Percentiles rank a stretch among this genome's conserved stretches.
These are phyloP conservation scores for Naegleria lovaniensis DNA, from an alignment of 208 protist genomes.

Conservation along the genomic window DNA sequence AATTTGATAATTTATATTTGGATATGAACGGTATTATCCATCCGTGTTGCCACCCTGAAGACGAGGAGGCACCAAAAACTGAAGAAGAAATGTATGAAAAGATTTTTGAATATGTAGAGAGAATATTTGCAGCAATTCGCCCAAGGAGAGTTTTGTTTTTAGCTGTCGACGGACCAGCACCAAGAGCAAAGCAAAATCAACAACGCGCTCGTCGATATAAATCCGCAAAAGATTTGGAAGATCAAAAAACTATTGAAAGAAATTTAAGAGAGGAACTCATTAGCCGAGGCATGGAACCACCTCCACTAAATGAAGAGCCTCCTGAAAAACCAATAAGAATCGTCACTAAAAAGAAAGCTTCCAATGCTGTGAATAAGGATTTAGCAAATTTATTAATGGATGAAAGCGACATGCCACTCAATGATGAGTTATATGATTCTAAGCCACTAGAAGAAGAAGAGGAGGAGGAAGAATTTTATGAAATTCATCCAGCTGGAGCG, in stretches of 20 bases:
- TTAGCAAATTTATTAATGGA: slow-evolving; percentile 47
- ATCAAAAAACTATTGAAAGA: slow-evolving; percentile 20
- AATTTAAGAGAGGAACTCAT: slow-evolving; percentile 23
- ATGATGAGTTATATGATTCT: slow-evolving; percentile 67
- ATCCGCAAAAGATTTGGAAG: slow-evolving; percentile 46
- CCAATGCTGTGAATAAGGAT: neutral
- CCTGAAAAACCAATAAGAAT: neutral
- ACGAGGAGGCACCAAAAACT: slow-evolving; percentile 50
- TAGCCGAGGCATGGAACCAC: neutral
- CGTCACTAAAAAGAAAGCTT: neutral
- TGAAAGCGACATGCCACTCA: slow-evolving; percentile 63
- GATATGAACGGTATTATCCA: slow-evolving; percentile 99
- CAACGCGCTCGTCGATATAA: slow-evolving; percentile 90
- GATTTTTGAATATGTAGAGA: slow-evolving; percentile 92
- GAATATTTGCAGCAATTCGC: slow-evolving; percentile 86
- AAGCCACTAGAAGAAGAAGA: slow-evolving; percentile 57
- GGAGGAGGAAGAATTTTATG: slow-evolving; percentile 59
- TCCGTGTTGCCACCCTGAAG: slow-evolving; percentile 90
- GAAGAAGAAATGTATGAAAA: slow-evolving; percentile 65
- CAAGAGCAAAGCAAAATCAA: slow-evolving; percentile 99
- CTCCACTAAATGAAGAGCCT: neutral
- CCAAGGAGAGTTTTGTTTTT: slow-evolving; percentile 93
- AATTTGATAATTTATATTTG: slow-evolving; percentile 98
- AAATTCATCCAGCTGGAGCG: neutral
- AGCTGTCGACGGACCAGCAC: slow-evolving; percentile 94